A percentile compares a stretch with the other conserved stretches of the same genome.
Evolutionary conservation across 768 basidiomycete genomes (phyloP).

Genomic region (Pilatotrama ljubarskyi): DNA sequence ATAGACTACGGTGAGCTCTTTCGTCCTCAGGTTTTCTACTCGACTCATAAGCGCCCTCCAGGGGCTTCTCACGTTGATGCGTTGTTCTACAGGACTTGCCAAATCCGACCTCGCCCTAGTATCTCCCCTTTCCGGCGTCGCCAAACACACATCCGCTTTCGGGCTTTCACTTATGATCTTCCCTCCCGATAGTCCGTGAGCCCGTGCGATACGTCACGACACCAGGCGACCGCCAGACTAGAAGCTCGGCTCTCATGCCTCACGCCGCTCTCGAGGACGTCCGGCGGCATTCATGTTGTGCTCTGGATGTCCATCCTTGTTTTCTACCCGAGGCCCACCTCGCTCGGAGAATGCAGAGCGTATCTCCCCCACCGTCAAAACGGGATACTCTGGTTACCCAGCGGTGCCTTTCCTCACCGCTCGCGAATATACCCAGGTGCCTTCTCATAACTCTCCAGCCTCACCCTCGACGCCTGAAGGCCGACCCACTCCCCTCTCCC

Average conservation of each 20-base stretch:
- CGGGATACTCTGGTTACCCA: background rate
- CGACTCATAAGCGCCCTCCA: background rate
- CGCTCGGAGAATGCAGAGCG: background rate
- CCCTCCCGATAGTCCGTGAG: background rate
- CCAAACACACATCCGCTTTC: conserved; percentile 2
- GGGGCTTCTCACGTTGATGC: conserved; percentile 1
- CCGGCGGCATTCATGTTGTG: background rate
- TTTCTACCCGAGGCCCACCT: background rate
- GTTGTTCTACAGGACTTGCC: conserved; percentile 13
- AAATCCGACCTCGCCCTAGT: background rate
- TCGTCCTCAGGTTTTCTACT: background rate
- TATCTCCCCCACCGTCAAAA: conserved; percentile 1
- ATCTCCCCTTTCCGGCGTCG: background rate
- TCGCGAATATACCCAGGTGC: conserved; percentile 10
- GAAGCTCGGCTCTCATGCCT: conserved; percentile 1
- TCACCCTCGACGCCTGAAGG: background rate
- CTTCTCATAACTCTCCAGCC: too few relatives aligned
- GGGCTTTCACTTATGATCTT: conserved; percentile 6
- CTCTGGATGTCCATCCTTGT: conserved; percentile 17
- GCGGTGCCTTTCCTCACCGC: background rate
- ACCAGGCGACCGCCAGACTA: background rate
- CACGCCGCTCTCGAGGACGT: background rate
- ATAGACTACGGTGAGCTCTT: background rate
- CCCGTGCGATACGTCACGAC: conserved; percentile 2
- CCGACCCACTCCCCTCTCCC: background rate